Conservation (phyloP, 805 yeast genomes). For the Peterozyma xylosa region DNA sequence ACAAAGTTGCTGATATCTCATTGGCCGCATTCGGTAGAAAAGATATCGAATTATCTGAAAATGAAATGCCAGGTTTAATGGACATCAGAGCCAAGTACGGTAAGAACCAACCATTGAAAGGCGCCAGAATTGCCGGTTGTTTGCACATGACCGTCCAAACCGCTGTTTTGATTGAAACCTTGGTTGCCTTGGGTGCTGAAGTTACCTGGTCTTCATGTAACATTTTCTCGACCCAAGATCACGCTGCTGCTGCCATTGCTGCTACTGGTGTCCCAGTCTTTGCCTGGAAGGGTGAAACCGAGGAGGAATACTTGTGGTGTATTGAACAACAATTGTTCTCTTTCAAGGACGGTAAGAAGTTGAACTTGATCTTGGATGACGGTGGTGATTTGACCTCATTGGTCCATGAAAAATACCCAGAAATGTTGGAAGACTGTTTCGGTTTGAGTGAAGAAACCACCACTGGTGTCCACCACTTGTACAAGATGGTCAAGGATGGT, state of each 20-base stretch:
- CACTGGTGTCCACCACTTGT: constrained; percentile 98
- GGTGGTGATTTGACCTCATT: constrained; percentile 98
- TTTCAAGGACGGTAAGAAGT: constrained; percentile 91
- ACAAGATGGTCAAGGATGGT: constrained; percentile 88
- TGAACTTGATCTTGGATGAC: constrained; percentile 95
- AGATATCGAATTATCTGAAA: constrained; percentile 97
- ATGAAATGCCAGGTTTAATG: constrained; percentile 99
- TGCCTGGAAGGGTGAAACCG: constrained; percentile 99
- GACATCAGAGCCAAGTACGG: constrained; percentile 94
- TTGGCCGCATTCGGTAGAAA: constrained; percentile 99
- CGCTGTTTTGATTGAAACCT: constrained; percentile 96
- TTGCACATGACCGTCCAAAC: constrained; percentile 99
- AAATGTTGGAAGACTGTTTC: constrained; percentile 88
- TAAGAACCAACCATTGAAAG: constrained; percentile 87
- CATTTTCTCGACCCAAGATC: constrained; percentile 99
- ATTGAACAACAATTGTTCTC: constrained; percentile 98
- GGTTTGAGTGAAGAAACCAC: constrained; percentile 99
- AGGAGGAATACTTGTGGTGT: constrained; percentile 99
- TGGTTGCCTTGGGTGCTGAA: constrained; percentile 97
- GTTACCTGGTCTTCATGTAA: constrained; percentile 99
- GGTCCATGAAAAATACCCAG: constrained; percentile 97
- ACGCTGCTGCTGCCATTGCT: constrained; percentile 99
- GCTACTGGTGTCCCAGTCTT: constrained; percentile 97
- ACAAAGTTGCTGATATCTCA: constrained; percentile 96
- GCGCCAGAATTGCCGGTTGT: constrained; percentile 99